Base-by-base conservation (phyloP, 202 grass and related monocot genomes). In the Miscanthus sacchariflorus region DNA sequence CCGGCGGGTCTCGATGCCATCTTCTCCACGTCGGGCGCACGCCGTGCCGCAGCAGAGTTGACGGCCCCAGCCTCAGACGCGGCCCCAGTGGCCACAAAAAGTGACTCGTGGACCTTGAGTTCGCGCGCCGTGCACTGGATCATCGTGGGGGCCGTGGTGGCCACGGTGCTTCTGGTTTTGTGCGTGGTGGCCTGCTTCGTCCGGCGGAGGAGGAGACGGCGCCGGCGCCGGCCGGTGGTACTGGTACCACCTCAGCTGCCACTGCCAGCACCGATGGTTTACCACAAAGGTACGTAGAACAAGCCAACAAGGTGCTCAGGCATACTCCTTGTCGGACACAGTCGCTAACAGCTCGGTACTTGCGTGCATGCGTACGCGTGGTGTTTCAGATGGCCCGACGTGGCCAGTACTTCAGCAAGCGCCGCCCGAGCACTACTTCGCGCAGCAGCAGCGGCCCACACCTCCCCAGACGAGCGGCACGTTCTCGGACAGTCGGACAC, bases 401-500 rank as follows among this genome's bases (percentile, higher is more conserved):
- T 69, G 68, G 5, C 85, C 85, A 18, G 77, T 49, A 2, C 25
- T 87, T 21, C 67, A 79, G 68, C 40, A 65, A 74, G 68, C 68
- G 19, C 68, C 77, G 13, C 73, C 84, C 0, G 77, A 81, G 50
- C 56, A 64, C 27, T 74, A 81, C 77, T 73, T 87, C 39, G 68
- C 12, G 12, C 85, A 72, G 77, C 85, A 81, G 4, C 68, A 73
- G 19, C 68, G 52, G 0, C 85, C 85, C 52, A 73, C 85, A 68
- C 85, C 85, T 7, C 85, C 52, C 0, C 85, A 87, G 27, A 81
- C 68, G 12, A 87, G 85, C 68, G 77, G 77, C 70, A 66, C 85
- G 7, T 81, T 87, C 68, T 80, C 85, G 1, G 33, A 33, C 30
- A 33, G 30, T 33, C 30, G 30, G 77, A 81, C 77, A 54, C 77